phyloP scores from a whole-genome alignment of 2,329 filamentous ascomycete species.

The Fusarium chlamydosporum region DNA sequence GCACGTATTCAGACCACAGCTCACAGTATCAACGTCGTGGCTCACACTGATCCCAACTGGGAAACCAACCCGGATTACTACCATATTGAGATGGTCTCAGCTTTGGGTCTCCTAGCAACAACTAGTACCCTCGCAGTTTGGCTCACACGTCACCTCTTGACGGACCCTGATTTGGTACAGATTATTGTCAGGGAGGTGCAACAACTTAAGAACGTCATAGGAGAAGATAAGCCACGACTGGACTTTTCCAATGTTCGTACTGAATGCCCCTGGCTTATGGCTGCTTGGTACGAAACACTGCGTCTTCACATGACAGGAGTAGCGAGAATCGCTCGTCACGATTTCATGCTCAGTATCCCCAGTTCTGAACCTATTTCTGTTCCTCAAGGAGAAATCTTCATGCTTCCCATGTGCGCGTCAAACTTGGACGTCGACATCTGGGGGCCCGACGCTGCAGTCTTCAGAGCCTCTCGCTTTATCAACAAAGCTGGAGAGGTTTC shows the following conservation, averaged over 20 bases:
- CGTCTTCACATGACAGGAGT: constrained; percentile 54
- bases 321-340: constrained; percentile 51
- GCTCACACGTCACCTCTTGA: constrained; percentile 51
- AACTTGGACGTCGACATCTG: constrained; percentile 50
- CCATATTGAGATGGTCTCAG: constrained; percentile 53
- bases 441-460: constrained; percentile 49
- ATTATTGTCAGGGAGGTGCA: constrained; percentile 48
- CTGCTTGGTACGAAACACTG: constrained; percentile 53
- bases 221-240: constrained; percentile 30
- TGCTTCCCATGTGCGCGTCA: constrained; percentile 54
- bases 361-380: constrained; percentile 42
- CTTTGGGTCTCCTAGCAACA: constrained; percentile 52
- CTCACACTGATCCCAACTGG: constrained; percentile 51
- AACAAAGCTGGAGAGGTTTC: constrained; percentile 41
- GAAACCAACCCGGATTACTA: constrained; percentile 53
- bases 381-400: constrained; percentile 51
- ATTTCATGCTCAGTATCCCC: constrained; percentile 47
- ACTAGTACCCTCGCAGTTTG: constrained; percentile 53
- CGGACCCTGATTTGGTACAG: constrained; percentile 37
- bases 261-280: constrained; percentile 52
- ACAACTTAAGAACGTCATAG: constrained; percentile 27
- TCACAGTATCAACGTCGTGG: constrained; percentile 53
- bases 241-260: constrained; percentile 47
- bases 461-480: constrained; percentile 52
- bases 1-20: constrained; percentile 46